Conservation (phyloP, 164 flowering plant species). For the Nymphaea thermarum region DNA sequence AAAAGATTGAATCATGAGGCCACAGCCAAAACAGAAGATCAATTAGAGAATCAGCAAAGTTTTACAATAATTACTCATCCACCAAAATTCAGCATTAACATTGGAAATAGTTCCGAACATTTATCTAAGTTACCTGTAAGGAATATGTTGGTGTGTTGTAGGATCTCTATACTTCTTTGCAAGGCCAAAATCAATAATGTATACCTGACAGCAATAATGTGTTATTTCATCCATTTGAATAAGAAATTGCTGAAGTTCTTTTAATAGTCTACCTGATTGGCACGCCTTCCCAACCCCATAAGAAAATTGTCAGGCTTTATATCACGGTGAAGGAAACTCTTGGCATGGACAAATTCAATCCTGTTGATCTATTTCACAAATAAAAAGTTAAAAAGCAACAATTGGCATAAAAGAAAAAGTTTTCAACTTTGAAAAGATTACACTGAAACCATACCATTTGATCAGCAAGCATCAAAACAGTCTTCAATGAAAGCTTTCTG, state of each 20-base stretch:
- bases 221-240: not conserved
- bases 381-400: not conserved
- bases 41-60: too few relatives aligned
- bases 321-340: conserved; percentile 78
- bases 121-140: conserved; percentile 51
- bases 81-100: not conserved
- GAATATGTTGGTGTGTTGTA: conserved; percentile 54
- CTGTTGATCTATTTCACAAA: conserved; percentile 54
- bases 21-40: too few relatives aligned
- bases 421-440: not conserved
- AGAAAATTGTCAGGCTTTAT: conserved; percentile 87
- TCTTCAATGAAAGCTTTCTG: conserved; percentile 71
- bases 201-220: conserved; percentile 21
- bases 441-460: conserved; percentile 48
- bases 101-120: not conserved
- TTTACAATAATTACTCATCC: too few relatives aligned
- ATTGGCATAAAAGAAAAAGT: not conserved
- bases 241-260: not conserved
- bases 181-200: conserved; percentile 51
- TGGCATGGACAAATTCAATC: conserved; percentile 70
- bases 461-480: conserved; percentile 94
- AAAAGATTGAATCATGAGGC: too few relatives aligned
- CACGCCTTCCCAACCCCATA: conserved; percentile 87
- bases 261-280: conserved; percentile 56
- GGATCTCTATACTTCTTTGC: conserved; percentile 58